Conservation (phyloP, 495 filamentous ascomycete genomes). For the Neurospora cerealis region DNA sequence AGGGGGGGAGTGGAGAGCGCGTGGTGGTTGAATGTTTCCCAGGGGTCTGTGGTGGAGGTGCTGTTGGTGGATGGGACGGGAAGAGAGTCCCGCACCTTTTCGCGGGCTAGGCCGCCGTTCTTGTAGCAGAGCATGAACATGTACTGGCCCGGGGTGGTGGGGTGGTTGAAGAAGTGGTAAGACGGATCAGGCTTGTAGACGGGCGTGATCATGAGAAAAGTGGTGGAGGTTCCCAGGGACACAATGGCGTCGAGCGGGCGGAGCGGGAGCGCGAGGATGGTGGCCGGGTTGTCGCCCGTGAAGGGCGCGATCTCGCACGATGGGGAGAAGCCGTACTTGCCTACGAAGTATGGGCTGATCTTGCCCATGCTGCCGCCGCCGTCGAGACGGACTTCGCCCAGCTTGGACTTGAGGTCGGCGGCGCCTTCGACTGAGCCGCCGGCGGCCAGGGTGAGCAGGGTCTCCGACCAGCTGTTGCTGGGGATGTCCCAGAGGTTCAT, state of each 20-base stretch:
- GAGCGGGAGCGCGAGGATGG: conserved; percentile 82
- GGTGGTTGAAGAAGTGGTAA: conserved; percentile 86
- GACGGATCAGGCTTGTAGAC: conserved; percentile 78
- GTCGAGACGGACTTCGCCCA: conserved; percentile 70
- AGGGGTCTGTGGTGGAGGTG: conserved; percentile 37
- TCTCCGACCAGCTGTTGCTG: conserved; percentile 58
- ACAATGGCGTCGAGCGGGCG: conserved; percentile 85
- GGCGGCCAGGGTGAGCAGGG: conserved; percentile 66
- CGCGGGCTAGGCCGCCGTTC: conserved; percentile 88
- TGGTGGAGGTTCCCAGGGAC: conserved; percentile 88
- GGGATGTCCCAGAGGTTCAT: conserved; percentile 96
- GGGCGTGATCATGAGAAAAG: conserved; percentile 92
- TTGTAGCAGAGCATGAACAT: conserved; percentile 99
- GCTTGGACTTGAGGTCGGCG: conserved; percentile 61
- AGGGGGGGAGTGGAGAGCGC: conserved; percentile 57
- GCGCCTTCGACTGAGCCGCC: conserved; percentile 49
- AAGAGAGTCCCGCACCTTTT: conserved; percentile 67
- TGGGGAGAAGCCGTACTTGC: conserved; percentile 65
- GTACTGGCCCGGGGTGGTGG: conserved; percentile 68
- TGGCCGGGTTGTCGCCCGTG: conserved; percentile 93
- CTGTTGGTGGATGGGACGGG: conserved; percentile 20
- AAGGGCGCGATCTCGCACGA: conserved; percentile 73
- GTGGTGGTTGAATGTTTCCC: conserved; percentile 67
- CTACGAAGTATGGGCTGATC: conserved; percentile 65
- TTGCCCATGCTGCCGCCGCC: conserved; percentile 69